Conservation (phyloP, 306 rosid genomes). For the Alnus glutinosa region DNA sequence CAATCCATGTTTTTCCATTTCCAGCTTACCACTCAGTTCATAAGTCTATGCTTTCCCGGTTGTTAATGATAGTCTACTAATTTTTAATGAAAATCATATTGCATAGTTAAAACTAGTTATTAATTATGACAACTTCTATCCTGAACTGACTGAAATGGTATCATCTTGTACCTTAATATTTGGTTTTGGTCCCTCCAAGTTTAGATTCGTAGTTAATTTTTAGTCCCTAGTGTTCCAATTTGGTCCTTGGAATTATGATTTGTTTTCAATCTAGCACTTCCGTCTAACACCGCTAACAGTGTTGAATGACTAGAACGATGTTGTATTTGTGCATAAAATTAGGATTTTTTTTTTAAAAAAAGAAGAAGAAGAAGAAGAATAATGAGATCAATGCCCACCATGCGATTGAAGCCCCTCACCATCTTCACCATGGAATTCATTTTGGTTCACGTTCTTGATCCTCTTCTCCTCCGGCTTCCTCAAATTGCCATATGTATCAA, state of each 20-base stretch:
- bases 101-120: background rate
- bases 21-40: background rate
- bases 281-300: background rate
- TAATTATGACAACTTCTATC: background rate
- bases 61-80: background rate
- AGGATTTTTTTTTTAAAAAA: background rate
- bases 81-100: background rate
- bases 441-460: constrained; percentile 52
- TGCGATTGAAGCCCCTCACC: constrained; percentile 58
- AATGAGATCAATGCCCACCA: constrained; percentile 15
- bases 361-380: background rate
- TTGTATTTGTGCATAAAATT: no score
- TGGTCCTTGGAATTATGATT: background rate
- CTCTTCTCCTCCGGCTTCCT: constrained; percentile 65
- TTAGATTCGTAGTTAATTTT: background rate
- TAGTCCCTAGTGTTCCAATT: background rate
- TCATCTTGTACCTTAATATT: background rate
- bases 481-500: constrained; percentile 50
- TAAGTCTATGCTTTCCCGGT: background rate
- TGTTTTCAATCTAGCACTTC: background rate
- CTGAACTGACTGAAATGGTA: background rate
- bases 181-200: background rate
- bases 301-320: no score
- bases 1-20: background rate
- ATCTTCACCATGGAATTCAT: constrained; percentile 47